phyloP scores from a whole-genome alignment of 1,139 yeast genomes.

The Wickerhamomyces sp. region DNA sequence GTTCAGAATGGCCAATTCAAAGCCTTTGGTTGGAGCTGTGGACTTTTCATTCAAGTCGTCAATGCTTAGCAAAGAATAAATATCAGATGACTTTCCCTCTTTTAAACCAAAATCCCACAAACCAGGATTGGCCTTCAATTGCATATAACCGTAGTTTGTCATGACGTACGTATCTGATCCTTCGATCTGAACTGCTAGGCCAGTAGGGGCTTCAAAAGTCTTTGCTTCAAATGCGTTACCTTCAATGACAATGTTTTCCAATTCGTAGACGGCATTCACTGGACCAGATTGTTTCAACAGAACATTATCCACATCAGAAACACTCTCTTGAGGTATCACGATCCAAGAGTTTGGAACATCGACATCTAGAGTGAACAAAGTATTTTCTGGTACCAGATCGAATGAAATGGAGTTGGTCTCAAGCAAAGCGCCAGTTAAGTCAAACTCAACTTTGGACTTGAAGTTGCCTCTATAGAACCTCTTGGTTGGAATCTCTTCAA shows the following conservation, averaged over 20 bases:
- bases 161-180: slow-evolving; percentile 58
- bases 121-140: slow-evolving; percentile 68
- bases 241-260: slow-evolving; percentile 55
- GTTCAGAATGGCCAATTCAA: slow-evolving; percentile 31
- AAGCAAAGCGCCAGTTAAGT: slow-evolving; percentile 30
- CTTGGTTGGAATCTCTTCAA: slow-evolving; percentile 42
- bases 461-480: slow-evolving; percentile 44
- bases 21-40: slow-evolving; percentile 8
- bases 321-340: slow-evolving; percentile 41
- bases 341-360: slow-evolving; percentile 69
- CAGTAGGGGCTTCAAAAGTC: slow-evolving; percentile 38
- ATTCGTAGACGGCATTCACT: slow-evolving; percentile 39
- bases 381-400: slow-evolving; percentile 40
- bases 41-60: slow-evolving; percentile 7
- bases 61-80: slow-evolving; percentile 40
- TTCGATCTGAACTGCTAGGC: slow-evolving; percentile 43
- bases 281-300: slow-evolving; percentile 34
- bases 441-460: slow-evolving; percentile 34
- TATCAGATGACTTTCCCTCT: slow-evolving; percentile 34
- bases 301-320: slow-evolving; percentile 60
- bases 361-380: slow-evolving; percentile 50
- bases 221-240: slow-evolving; percentile 48
- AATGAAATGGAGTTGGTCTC: slow-evolving; percentile 26
- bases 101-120: slow-evolving; percentile 47
- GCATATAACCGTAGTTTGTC: slow-evolving; percentile 74